phyloP scores from a whole-genome alignment of 768 basidiomycete species.

The Suillus subluteus region DNA sequence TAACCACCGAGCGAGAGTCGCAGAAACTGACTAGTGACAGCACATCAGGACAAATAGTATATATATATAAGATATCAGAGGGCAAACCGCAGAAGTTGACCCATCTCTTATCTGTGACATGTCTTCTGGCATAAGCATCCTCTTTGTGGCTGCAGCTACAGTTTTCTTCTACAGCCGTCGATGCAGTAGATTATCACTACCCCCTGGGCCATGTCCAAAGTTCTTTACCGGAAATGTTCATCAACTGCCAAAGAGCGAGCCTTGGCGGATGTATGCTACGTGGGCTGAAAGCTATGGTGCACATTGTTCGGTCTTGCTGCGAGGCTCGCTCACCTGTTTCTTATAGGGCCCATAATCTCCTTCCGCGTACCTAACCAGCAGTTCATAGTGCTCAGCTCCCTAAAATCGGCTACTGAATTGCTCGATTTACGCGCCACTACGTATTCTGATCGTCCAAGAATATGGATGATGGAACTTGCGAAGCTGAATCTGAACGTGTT shows the following conservation, averaged over 20 bases:
- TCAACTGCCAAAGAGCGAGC: neutral
- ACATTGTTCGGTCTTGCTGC: too few relatives aligned
- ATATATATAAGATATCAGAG: neutral
- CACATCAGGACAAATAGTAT: neutral
- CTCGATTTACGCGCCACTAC: neutral
- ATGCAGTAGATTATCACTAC: neutral
- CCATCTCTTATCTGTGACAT: neutral
- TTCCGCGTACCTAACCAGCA: neutral
- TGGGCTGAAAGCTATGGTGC: conserved; percentile 2
- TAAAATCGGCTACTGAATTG: neutral
- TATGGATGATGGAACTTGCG: neutral
- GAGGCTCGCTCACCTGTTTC: neutral
- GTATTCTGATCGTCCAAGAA: neutral
- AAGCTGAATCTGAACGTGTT: neutral
- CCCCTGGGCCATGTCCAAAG: neutral
- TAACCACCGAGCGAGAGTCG: too few relatives aligned
- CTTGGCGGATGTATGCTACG: neutral
- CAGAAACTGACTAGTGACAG: neutral
- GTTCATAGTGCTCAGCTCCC: neutral
- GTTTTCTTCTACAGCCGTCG: neutral
- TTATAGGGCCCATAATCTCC: neutral
- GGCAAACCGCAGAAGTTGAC: neutral
- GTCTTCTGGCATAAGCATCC: neutral
- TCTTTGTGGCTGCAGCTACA: neutral
- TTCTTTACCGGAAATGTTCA: neutral